Evolutionary conservation across 352 stramenopile species (phyloP).

Genomic region (Salisapilia sapeloensis): DNA sequence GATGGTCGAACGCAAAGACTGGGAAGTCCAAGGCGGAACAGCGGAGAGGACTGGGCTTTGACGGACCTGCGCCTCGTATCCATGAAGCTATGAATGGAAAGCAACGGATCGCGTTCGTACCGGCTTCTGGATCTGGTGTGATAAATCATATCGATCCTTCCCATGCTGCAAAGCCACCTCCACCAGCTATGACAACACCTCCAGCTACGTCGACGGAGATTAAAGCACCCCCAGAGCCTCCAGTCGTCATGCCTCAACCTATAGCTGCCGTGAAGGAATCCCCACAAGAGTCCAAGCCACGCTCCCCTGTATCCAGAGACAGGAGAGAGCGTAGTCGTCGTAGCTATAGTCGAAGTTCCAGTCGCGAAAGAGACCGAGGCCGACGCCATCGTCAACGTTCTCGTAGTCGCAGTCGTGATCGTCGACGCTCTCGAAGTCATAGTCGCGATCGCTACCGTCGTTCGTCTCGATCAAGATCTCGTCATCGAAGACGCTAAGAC

Average conservation of each 20-base stretch:
- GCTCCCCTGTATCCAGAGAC: neutral
- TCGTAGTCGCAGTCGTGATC: slow-evolving; percentile 13
- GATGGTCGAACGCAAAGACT: slow-evolving; percentile 33
- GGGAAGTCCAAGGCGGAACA: slow-evolving; percentile 41
- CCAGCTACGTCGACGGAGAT: neutral
- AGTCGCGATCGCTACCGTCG: slow-evolving; percentile 6
- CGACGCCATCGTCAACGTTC: slow-evolving; percentile 6
- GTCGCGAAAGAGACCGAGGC: slow-evolving; percentile 3
- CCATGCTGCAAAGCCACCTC: slow-evolving; percentile 1
- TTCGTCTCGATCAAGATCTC: slow-evolving; percentile 9
- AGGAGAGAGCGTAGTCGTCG: slow-evolving; percentile 7
- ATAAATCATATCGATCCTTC: neutral
- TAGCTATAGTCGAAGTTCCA: slow-evolving; percentile 3
- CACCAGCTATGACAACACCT: neutral
- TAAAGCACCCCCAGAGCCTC: neutral
- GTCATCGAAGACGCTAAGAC: slow-evolving; percentile 1
- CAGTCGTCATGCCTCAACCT: neutral
- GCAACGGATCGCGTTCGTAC: no score
- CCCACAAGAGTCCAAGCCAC: neutral
- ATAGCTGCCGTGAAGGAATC: neutral
- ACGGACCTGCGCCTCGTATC: slow-evolving; percentile 3
- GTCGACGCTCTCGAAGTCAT: slow-evolving; percentile 4
- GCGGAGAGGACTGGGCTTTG: slow-evolving; percentile 57
- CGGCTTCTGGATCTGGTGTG: neutral
- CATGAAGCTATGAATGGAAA: no score